A percentile compares a stretch with the other conserved stretches of the same genome.
Evolutionary conservation across 805 yeast species (phyloP).

Genomic region (Zygoascus flipseniorum): DNA sequence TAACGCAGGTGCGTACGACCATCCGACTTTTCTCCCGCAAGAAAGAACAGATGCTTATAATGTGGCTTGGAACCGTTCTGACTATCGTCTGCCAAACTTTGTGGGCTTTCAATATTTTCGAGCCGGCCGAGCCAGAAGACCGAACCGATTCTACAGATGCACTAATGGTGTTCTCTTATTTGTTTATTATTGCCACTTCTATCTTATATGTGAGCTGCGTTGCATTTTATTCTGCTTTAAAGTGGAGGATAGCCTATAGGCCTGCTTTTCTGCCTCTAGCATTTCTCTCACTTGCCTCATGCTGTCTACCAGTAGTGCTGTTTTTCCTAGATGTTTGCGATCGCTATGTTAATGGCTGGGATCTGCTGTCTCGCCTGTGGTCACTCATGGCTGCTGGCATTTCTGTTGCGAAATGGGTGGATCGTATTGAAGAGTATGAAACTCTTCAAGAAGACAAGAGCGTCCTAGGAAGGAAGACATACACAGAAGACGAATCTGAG

Average conservation of each 20-base stretch:
- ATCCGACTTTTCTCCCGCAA: conserved; percentile 14
- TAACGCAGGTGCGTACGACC: conserved; percentile 14
- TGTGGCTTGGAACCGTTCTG: conserved; percentile 11
- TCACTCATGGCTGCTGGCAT: conserved; percentile 12
- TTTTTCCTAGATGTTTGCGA: conserved; percentile 17
- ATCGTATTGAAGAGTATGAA: conserved; percentile 13
- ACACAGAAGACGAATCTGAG: conserved; percentile 12
- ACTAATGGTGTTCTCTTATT: conserved; percentile 16
- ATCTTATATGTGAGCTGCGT: conserved; percentile 16
- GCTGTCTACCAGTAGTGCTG: conserved; percentile 13
- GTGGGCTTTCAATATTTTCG: conserved; percentile 7
- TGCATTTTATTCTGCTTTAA: conserved; percentile 9
- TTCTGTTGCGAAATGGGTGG: conserved; percentile 17
- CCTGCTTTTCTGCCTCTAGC: conserved; percentile 8
- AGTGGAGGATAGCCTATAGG: conserved; percentile 13
- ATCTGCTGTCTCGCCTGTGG: conserved; percentile 8
- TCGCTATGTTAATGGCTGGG: conserved; percentile 12
- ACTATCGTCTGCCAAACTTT: conserved; percentile 7
- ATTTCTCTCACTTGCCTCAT: conserved; percentile 9
- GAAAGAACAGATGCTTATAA: conserved; percentile 12
- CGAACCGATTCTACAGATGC: conserved; percentile 14
- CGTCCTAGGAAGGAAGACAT: conserved; percentile 17
- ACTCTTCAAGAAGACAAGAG: conserved; percentile 7
- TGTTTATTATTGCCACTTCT: conserved; percentile 17
- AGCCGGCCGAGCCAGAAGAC: conserved; percentile 8